Evolutionary conservation across 495 filamentous ascomycete species (phyloP), one percentile per base, ranked within the genome.

Genomic region (Jackrogersella minutella): DNA sequence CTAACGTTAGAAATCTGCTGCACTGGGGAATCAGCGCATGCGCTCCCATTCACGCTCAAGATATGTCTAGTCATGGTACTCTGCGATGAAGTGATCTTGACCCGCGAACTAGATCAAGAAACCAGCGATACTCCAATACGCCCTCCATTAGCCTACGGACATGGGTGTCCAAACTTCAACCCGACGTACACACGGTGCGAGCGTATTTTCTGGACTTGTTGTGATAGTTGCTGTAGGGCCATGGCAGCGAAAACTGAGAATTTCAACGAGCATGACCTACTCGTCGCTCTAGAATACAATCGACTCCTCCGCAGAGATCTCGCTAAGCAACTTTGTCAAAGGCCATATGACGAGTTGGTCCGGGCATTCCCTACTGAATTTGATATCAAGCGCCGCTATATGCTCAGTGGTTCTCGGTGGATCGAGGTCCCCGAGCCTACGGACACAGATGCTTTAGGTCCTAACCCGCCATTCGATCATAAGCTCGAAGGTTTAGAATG

Each of bases 171-270:
- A 8, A n/a, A 39, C 2, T 61, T 22, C 26, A 22, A 47, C 5
- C 30, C 36, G 2, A 1, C 5, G 2, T 52, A 56, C 19, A 8
- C 43, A 0, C 34, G 61, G 2, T 36, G 37, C 14, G 66, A 69
- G 39, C 60, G 66, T 11, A 21, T 69, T 1, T 69, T 46, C 51
- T 69, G 26, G 26, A 33, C 56, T 3, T 46, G 3, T 1, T 69
- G 66, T 43, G 26, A 24, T 1, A 1, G 16, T 1, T 69, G 66
- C 28, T n/a, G 63, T 3, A 13, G 11, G 10, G 21, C 3, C 2
- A 31, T 16, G 1, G 22, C 17, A 0, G 13, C 5, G 2, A 9
- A 14, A 8, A 34, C 16, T 21, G 30, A 14, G 0, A 37, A 34
- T 0, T 16, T 57, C 4, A 46, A 3, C 13, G 41, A 50, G 13